phyloP scores from a whole-genome alignment of 202 grass and related monocot genomes.

The Tripidium arundinaceum region DNA sequence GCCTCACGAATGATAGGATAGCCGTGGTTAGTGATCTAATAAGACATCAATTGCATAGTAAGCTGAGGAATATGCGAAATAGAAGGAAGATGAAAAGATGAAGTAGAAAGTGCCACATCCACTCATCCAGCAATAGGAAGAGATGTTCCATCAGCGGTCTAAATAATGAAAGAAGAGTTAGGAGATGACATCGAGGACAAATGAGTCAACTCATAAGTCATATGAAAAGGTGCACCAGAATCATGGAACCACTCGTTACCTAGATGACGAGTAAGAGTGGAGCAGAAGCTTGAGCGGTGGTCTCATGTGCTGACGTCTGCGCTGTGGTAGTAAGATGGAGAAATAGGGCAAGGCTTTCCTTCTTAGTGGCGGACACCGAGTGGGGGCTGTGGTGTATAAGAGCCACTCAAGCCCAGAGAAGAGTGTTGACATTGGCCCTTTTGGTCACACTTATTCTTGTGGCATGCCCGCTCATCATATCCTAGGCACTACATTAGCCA shows the following conservation, averaged over 20 bases:
- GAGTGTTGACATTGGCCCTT: too few species aligned
- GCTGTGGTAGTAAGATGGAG: too few species aligned
- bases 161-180: neutral
- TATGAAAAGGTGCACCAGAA: neutral
- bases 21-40: neutral
- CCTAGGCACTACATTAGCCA: too few species aligned
- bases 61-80: neutral
- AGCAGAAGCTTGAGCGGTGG: too few species aligned
- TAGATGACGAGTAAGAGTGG: too few species aligned
- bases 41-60: neutral
- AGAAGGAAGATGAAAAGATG: neutral
- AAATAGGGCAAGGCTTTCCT: too few species aligned
- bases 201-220: neutral
- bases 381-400: too few species aligned
- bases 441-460: too few species aligned
- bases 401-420: too few species aligned
- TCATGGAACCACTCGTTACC: neutral
- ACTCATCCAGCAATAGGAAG: neutral
- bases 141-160: neutral
- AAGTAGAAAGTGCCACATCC: neutral
- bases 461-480: too few species aligned
- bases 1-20: neutral
- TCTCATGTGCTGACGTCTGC: too few species aligned
- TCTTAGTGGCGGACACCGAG: too few species aligned
- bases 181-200: neutral